These are phyloP conservation scores for Arctium minus DNA, from an alignment of 129 eudicot species.

Conservation along the genomic window DNA sequence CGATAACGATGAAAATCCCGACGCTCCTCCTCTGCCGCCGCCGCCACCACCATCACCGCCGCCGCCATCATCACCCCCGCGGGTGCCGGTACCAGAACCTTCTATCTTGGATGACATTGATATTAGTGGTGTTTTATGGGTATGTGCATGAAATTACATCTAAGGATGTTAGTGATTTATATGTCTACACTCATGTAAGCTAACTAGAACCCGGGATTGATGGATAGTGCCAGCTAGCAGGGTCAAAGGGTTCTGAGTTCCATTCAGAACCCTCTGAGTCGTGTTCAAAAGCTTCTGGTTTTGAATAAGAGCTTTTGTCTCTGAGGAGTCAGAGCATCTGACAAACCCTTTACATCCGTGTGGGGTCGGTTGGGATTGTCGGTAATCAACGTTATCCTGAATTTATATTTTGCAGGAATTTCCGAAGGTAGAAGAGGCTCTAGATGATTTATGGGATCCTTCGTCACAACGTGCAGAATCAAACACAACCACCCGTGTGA, in stretches of 20 bases:
- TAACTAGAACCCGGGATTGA: too few species aligned
- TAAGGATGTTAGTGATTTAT: neutral
- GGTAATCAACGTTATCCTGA: neutral
- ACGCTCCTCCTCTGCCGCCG: conserved; percentile 32
- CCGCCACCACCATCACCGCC: neutral
- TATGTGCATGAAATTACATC: neutral
- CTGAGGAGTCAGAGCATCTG: neutral
- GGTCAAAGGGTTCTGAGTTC: neutral
- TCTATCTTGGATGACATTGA: neutral
- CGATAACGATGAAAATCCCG: conserved; percentile 55
- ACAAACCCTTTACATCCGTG: too few species aligned
- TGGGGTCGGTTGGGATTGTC: too few species aligned
- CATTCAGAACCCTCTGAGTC: neutral
- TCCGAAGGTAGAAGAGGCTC: conserved; percentile 44
- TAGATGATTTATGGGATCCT: conserved; percentile 31
- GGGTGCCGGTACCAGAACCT: conserved; percentile 22
- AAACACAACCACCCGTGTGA: conserved; percentile 20
- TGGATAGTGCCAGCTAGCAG: neutral
- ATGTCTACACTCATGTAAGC: too few species aligned
- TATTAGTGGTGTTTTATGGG: neutral
- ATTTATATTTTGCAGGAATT: conserved; percentile 39
- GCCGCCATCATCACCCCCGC: neutral
- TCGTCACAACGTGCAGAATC: neutral
- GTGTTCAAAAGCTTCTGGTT: neutral
- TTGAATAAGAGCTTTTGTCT: neutral